Percentiles rank a stretch among this genome's conserved stretches.
Evolutionary conservation across 495 filamentous ascomycete species (phyloP).

Genomic region (Tuber calosporum): DNA sequence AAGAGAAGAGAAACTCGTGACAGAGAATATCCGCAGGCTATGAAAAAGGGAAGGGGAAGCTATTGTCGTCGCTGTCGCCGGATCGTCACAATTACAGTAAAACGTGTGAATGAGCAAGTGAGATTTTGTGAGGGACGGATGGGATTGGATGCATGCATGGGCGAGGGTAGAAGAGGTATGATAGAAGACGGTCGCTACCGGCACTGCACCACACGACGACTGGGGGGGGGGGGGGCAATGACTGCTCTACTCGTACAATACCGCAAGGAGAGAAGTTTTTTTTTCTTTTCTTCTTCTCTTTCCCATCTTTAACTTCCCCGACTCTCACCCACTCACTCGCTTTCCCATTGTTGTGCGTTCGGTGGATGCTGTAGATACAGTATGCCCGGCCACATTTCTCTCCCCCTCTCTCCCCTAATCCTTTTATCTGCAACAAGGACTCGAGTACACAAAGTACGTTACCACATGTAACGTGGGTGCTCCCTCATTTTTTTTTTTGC

Average conservation of each 20-base stretch:
- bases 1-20: background rate
- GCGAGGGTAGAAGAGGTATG: conserved; percentile 10
- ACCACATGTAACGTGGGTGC: background rate
- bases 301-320: background rate
- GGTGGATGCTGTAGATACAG: background rate
- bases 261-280: conserved; percentile 25
- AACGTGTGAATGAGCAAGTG: conserved; percentile 9
- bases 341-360: background rate
- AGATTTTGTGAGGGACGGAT: conserved; percentile 32
- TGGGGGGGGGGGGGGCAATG: conserved; percentile 35
- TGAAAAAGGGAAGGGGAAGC: background rate
- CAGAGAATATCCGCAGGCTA: background rate
- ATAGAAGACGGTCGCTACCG: conserved; percentile 26
- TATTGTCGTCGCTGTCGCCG: conserved; percentile 8
- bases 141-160: conserved; percentile 35
- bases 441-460: background rate
- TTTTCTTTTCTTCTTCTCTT: background rate
- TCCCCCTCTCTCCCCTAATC: background rate
- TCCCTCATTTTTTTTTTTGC: background rate
- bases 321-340: background rate
- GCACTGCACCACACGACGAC: conserved; percentile 25
- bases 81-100: conserved; percentile 32
- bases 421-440: background rate
- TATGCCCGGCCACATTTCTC: background rate
- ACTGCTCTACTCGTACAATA: conserved; percentile 24